Percentiles rank a stretch among this genome's conserved stretches.
These are phyloP conservation scores for Huntiella omanensis DNA, from an alignment of 2,329 filamentous ascomycete species.

Conservation along the genomic window DNA sequence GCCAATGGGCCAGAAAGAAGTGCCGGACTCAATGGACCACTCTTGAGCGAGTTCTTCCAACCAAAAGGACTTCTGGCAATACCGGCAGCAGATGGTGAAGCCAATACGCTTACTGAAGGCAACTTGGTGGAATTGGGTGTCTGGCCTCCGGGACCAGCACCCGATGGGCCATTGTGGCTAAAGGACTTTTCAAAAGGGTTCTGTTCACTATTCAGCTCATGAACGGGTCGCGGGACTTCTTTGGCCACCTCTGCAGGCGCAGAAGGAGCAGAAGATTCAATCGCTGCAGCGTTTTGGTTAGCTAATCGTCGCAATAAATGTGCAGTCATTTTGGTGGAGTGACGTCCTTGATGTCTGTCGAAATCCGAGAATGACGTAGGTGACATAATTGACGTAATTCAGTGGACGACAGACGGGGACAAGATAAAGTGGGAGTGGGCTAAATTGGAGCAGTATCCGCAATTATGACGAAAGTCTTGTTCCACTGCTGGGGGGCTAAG, in stretches of 20 bases:
- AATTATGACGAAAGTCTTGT: no score
- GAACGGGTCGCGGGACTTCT: conserved; percentile 6
- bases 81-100: conserved; percentile 55
- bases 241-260: conserved; percentile 3
- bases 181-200: conserved; percentile 98
- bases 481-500: neutral
- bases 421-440: no score
- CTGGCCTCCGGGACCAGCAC: conserved; percentile 20
- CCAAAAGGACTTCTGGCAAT: conserved; percentile 9
- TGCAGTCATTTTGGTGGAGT: neutral
- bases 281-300: neutral
- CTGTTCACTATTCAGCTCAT: conserved; percentile 52
- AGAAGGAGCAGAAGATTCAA: neutral
- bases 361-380: no score
- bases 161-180: conserved; percentile 36
- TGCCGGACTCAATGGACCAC: conserved; percentile 84
- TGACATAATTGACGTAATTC: no score
- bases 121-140: conserved; percentile 68
- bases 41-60: conserved; percentile 53
- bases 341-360: no score
- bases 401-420: no score
- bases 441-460: neutral
- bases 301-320: neutral
- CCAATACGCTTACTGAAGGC: conserved; percentile 75
- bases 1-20: conserved; percentile 90